Evolutionary conservation across 352 stramenopile species (phyloP).

Genomic region (Phytophthora meadii): DNA sequence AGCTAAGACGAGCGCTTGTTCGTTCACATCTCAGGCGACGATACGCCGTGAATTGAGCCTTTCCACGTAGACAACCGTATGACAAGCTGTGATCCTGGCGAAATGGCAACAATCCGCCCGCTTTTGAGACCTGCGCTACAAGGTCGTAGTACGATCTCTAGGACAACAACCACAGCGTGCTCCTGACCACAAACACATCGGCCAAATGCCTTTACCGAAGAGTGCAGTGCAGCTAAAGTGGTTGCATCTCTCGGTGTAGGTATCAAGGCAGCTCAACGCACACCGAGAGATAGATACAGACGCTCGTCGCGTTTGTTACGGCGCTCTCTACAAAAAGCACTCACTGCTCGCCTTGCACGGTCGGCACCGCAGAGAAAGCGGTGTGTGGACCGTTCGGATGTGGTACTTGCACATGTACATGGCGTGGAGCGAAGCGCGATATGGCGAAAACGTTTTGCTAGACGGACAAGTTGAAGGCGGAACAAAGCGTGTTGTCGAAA

Average conservation of each 20-base stretch:
- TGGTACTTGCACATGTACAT: not conserved
- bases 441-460: conserved; percentile 9
- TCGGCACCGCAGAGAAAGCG: too few species aligned
- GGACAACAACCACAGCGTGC: conserved; percentile 2
- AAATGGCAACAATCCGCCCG: not conserved
- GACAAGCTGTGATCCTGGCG: conserved; percentile 10
- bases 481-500: not conserved
- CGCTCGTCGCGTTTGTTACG: conserved; percentile 7
- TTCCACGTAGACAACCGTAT: conserved; percentile 15
- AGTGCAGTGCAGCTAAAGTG: not conserved
- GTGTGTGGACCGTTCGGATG: not conserved
- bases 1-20: conserved; percentile 3
- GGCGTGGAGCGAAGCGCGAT: conserved; percentile 1
- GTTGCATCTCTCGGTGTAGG: conserved; percentile 8
- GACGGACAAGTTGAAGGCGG: conserved; percentile 16
- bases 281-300: conserved; percentile 11
- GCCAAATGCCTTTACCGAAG: not conserved
- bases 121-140: conserved; percentile 6
- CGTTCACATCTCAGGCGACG: conserved; percentile 6
- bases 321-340: conserved; percentile 5
- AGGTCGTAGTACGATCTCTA: not conserved
- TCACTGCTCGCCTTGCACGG: not conserved
- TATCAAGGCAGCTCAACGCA: not conserved
- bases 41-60: conserved; percentile 10
- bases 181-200: not conserved